Evolutionary conservation across 1,284 basidiomycete genomes (phyloP), one percentile per base, ranked within the genome.

Genomic region (Singerocomus rubriflavus): DNA sequence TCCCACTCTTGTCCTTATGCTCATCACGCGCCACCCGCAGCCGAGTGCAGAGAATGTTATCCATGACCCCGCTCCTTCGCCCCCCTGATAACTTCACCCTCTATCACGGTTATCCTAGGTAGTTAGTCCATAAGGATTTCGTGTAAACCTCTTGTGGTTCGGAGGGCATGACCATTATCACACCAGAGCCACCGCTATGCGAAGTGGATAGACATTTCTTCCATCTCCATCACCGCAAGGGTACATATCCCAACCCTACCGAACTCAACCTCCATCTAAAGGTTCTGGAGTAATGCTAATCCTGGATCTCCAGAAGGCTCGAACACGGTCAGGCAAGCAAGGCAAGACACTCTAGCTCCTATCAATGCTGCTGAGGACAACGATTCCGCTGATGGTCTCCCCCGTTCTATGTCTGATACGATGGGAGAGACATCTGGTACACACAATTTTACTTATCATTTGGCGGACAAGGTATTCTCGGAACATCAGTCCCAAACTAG

Each of bases 351-450:
- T 46, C 46, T 16, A 34, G 33, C 47, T 12, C 6, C 38, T 39
- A 12, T 27, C 21, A 36, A 36, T 44, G 40, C 26, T 26, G n/a
- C 38, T 17, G 39, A 34, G 36, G 40, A 48, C 40, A 21, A 27
- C 34, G 16, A 25, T 35, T 17, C 12, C 21, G 26, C 49, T 9
- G 48, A 53, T 42, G 5, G 31, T 42, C 48, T 63, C 45, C 51
- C 50, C 8, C 38, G 25, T 29, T 52, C 50, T 4, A 43, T 59
- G 46, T 51, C 54, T 46, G 38, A 51, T 14, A 49, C 49, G 43
- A 44, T 41, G 39, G 13, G 32, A 47, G 40, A 30, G 14, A 16
- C 48, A 14, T 39, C 35, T 32, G 38, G 42, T 34, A 36, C 21
- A 34, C 34, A 35, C 25, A 21, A 25, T 42, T 35, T 39, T 35